Evolutionary conservation across 768 basidiomycete genomes (phyloP), one percentile per base, ranked within the genome.

Genomic region (Erythrobasidium yunnanense): DNA sequence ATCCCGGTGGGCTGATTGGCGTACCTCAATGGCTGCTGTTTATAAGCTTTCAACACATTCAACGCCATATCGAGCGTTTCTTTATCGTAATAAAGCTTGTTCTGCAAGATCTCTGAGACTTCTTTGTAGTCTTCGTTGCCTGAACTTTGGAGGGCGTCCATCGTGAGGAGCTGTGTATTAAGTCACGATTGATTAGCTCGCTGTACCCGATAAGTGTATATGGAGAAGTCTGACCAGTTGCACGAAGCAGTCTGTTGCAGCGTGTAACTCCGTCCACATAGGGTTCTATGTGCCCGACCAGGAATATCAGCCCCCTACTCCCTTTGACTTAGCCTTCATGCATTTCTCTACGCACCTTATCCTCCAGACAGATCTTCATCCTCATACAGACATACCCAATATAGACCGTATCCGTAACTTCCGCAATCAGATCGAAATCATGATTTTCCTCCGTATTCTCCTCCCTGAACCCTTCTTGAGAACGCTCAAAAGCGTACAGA

Each of bases 81-180:
- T 33, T 89, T 91, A 71, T 91, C 91, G 78, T 96, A 97, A 72
- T 96, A 86, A 25, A 99, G 79, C 75, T 95, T 89, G 69, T 90
- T 84, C 71, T 90, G 88, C 1, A 97, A 80, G 20, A 86, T 78
- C 60, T 84, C 84, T 53, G 91, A 87, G 25, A 87, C 85, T 34
- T 93, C 90, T 47, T 79, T 78, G 69, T 90, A 80, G 20, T 76
- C 78, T 34, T 80, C 74, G 47, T 84, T 82, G 47, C 72, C 72
- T 45, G 80, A 78, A 27, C 79, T 76, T 32, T 85, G 81, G 85
- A 99, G 90, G 51, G 78, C 77, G 72, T 96, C 91, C 73, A 97
- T 85, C 72, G 93, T 83, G 50, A 89, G 81, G 30, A 97, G 81
- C 79, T 80, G 70, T 1, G 18, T 50, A 60, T 5, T 50, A 32